These are phyloP conservation scores for Xylariales sp. DNA, from an alignment of 2,329 filamentous ascomycete species.

Conservation along the genomic window DNA sequence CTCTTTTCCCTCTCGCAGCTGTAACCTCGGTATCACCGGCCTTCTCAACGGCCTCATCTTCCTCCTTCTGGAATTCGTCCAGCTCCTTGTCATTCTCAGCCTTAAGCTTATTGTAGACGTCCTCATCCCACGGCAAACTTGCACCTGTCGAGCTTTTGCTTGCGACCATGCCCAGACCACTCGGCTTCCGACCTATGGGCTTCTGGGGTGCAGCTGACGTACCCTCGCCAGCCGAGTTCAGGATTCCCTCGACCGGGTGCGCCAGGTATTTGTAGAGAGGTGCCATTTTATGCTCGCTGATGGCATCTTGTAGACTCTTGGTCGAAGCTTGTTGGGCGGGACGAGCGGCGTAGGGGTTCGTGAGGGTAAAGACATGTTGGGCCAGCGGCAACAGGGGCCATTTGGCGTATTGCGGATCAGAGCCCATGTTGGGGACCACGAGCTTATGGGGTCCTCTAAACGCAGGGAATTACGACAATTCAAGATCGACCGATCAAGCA, in stretches of 20 bases:
- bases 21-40: slow-evolving; percentile 94
- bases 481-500: no score
- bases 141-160: slow-evolving; percentile 62
- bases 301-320: slow-evolving; percentile 75
- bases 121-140: slow-evolving; percentile 85
- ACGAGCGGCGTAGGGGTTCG: slow-evolving; percentile 68
- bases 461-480: no score
- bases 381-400: slow-evolving; percentile 77
- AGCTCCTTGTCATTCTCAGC: slow-evolving; percentile 75
- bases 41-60: slow-evolving; percentile 92
- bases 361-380: slow-evolving; percentile 83
- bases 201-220: slow-evolving; percentile 43
- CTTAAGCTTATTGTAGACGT: slow-evolving; percentile 71
- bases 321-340: slow-evolving; percentile 64
- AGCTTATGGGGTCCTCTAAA: no score
- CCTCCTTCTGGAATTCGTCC: slow-evolving; percentile 73
- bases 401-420: slow-evolving; percentile 81
- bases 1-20: slow-evolving; percentile 87
- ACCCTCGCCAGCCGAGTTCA: slow-evolving; percentile 71
- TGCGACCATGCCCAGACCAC: slow-evolving; percentile 71
- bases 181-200: slow-evolving; percentile 62
- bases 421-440: slow-evolving; percentile 54
- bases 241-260: slow-evolving; percentile 74
- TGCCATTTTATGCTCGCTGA: slow-evolving; percentile 79
- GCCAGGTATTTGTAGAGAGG: slow-evolving; percentile 81